Base-by-base conservation (phyloP, 1,139 yeast species). In the Geotrichum aggregatum region DNA sequence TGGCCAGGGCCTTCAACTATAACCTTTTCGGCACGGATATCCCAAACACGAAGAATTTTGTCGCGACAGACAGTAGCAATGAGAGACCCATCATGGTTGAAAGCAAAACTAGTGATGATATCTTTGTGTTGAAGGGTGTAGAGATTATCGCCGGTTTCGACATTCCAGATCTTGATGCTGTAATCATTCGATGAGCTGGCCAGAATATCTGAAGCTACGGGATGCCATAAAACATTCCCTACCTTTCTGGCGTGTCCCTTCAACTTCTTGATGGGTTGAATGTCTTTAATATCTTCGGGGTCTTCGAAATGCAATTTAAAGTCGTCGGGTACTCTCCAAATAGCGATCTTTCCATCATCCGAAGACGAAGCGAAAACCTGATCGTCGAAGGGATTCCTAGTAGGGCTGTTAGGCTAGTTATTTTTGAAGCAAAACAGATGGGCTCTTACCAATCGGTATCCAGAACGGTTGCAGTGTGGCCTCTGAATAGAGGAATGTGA, bases 41-140 rank as follows among this genome's bases (percentile, higher is more conserved):
- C 95, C 98, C 98, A 92, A 50, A 92, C 83, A 61, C 98, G 79
- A 60, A 92, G 74, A 61, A 79, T 83, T 72, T 89, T 89, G 70
- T 92, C 98, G 69, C 97, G 84, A n/a, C 92, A 84, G 3, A 92
- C 84, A 28, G 97, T 87, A 5, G 91, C 98, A 57, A 92, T 71
- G 57, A 83, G 75, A 35, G 91, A 76, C 61, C 98, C 98, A 63
- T 87, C 86, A 70, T 85, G 84, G 68, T 87, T 91, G 76, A 89
- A 92, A 28, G 91, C 78, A 71, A 92, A 87, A 6, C 95, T 86
- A 14, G 96, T 87, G 49, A 92, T 92, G 69, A 91, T 75, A 64
- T 92, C 97, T 55, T 85, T 83, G 67, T 92, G 98, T 63, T 82
- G 82, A 62, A 92, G 76, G 33, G 95, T 86, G 59, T 81, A 76